These are phyloP conservation scores for Trichophyton mentagrophytes DNA, from an alignment of 2,329 filamentous ascomycete species.

Conservation along the genomic window DNA sequence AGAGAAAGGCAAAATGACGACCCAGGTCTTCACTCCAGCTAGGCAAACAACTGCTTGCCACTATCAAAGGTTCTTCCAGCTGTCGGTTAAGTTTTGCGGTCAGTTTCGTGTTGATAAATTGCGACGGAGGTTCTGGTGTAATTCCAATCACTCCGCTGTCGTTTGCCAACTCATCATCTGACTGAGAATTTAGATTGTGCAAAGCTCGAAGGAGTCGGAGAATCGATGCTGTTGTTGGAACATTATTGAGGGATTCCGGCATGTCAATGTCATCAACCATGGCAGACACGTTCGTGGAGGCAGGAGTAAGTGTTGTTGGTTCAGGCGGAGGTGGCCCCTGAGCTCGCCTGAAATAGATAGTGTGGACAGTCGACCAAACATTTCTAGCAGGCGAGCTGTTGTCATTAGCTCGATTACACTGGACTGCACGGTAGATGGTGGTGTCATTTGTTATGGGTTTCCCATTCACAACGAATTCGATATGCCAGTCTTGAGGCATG, in stretches of 20 bases:
- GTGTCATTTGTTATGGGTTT: conserved; percentile 80
- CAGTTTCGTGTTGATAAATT: conserved; percentile 97
- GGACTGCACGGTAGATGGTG: conserved; percentile 89
- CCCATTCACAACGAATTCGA: conserved; percentile 80
- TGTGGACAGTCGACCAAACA: conserved; percentile 81
- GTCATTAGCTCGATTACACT: conserved; percentile 50
- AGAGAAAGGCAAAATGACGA: conserved; percentile 87
- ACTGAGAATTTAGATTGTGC: conserved; percentile 82
- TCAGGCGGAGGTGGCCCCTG: conserved; percentile 69
- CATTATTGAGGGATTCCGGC: conserved; percentile 67
- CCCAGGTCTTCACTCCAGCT: conserved; percentile 94
- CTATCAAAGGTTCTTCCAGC: conserved; percentile 88
- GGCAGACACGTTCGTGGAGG: conserved; percentile 34
- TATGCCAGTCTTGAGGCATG: conserved; percentile 85
- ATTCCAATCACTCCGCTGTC: conserved; percentile 58
- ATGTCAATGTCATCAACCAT: conserved; percentile 49
- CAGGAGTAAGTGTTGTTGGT: conserved; percentile 47
- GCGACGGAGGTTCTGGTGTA: conserved; percentile 69
- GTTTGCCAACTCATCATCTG: conserved; percentile 78
- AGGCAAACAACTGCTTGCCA: conserved; percentile 90
- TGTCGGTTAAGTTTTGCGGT: conserved; percentile 96
- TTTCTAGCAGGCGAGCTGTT: conserved; percentile 60
- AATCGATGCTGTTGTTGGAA: conserved; percentile 75
- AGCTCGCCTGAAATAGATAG: conserved; percentile 82
- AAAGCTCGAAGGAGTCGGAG: conserved; percentile 77